Evolutionary conservation across 169 alveolate genomes (phyloP).

Genomic region (Eimeria falciformis): DNA sequence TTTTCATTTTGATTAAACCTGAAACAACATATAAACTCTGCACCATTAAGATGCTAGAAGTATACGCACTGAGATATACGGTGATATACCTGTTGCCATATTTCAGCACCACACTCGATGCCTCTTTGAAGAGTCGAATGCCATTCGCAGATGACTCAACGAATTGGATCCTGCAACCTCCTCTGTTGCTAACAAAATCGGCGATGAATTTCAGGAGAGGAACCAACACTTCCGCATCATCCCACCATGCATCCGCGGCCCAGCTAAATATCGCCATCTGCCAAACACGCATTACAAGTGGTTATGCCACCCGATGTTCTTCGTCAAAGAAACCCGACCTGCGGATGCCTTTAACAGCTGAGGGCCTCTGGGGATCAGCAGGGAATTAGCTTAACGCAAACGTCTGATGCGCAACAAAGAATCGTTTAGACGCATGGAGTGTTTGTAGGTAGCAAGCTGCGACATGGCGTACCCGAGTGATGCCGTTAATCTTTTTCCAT

Average conservation of each 20-base stretch:
- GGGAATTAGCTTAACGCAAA: too few species aligned
- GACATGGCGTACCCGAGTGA: slow-evolving; percentile 45
- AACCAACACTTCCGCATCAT: slow-evolving; percentile 91
- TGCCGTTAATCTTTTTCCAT: slow-evolving; percentile 62
- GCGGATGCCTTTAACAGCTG: too few species aligned
- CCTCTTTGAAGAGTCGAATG: slow-evolving; percentile 92
- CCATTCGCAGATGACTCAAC: slow-evolving; percentile 95
- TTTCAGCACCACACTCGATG: slow-evolving; percentile 86
- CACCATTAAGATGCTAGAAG: too few species aligned
- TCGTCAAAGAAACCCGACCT: too few species aligned
- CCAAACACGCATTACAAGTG: slow-evolving; percentile 2
- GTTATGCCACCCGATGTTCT: too few species aligned
- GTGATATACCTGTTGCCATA: slow-evolving; percentile 73
- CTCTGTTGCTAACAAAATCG: slow-evolving; percentile 83
- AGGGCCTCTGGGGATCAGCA: too few species aligned
- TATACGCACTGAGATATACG: background rate
- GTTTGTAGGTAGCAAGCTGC: too few species aligned
- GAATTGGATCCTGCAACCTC: slow-evolving; percentile 92
- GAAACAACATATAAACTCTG: too few species aligned
- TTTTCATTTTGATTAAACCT: too few species aligned
- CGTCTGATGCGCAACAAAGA: too few species aligned
- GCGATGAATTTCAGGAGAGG: slow-evolving; percentile 93
- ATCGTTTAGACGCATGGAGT: too few species aligned
- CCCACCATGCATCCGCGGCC: slow-evolving; percentile 93
- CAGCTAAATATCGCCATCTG: slow-evolving; percentile 85